These are phyloP conservation scores for Diaporthe eres DNA, from an alignment of 2,329 filamentous ascomycete genomes.

Conservation along the genomic window DNA sequence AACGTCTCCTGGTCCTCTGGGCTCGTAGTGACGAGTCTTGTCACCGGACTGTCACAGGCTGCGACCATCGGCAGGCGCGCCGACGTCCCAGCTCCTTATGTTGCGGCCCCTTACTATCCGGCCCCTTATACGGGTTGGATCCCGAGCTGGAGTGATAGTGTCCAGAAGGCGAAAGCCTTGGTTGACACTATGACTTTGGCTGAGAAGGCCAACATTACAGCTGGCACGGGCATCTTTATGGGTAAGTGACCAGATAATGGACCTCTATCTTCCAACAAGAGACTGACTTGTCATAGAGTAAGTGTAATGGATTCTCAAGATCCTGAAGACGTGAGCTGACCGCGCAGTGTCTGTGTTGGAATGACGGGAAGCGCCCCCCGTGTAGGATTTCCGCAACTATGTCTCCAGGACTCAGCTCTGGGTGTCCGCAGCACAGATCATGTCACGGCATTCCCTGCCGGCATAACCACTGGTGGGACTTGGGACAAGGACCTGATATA, in stretches of 20 bases:
- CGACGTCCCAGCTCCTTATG: slow-evolving; percentile 53
- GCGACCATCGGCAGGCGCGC: slow-evolving; percentile 46
- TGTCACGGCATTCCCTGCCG: slow-evolving; percentile 82
- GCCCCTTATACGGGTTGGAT: slow-evolving; percentile 80
- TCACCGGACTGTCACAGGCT: slow-evolving; percentile 44
- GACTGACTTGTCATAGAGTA: slow-evolving; percentile 44
- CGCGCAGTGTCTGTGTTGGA: slow-evolving; percentile 75
- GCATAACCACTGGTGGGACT: slow-evolving; percentile 82
- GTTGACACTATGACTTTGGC: slow-evolving; percentile 84
- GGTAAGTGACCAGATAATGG: slow-evolving; percentile 54
- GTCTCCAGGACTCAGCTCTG: slow-evolving; percentile 79
- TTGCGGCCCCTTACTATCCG: slow-evolving; percentile 77
- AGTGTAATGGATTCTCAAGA: slow-evolving; percentile 29
- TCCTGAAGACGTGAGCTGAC: slow-evolving; percentile 32
- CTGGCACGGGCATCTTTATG: slow-evolving; percentile 80
- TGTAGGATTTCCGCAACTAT: slow-evolving; percentile 80
- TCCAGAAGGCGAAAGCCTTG: slow-evolving; percentile 76
- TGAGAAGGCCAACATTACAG: slow-evolving; percentile 84
- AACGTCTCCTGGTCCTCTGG: slow-evolving; percentile 19
- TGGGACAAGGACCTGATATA: slow-evolving; percentile 82
- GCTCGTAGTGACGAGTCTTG: slow-evolving; percentile 34
- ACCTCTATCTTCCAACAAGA: neutral
- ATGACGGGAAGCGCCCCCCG: slow-evolving; percentile 81
- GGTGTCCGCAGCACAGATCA: slow-evolving; percentile 82
- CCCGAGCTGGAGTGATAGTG: slow-evolving; percentile 77